phyloP scores from a whole-genome alignment of 1,139 yeast species.

The Blastobotrys ciferrii region DNA sequence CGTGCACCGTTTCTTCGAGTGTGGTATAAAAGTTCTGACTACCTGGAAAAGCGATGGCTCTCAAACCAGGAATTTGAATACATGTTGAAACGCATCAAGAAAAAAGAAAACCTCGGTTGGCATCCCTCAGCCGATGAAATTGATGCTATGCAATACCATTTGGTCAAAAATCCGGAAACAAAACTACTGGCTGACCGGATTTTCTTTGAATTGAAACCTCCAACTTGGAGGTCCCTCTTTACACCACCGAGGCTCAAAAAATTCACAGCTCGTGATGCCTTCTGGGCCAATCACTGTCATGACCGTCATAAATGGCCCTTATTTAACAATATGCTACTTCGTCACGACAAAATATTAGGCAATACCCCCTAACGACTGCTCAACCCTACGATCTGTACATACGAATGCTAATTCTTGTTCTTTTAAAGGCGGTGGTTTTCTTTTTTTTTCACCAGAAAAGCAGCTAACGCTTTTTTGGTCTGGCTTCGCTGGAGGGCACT shows the following conservation, averaged over 20 bases:
- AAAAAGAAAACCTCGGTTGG: constrained; percentile 14
- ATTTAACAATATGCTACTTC: constrained; percentile 13
- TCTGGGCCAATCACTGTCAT: constrained; percentile 10
- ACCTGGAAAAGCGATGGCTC: background rate
- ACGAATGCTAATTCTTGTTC: too few species aligned
- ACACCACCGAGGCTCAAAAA: background rate
- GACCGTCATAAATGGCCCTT: constrained; percentile 15
- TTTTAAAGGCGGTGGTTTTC: too few species aligned
- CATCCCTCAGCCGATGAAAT: constrained; percentile 12
- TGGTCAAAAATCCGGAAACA: constrained; percentile 3
- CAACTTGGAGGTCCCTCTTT: constrained; percentile 5
- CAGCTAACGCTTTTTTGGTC: too few species aligned
- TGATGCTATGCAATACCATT: constrained; percentile 7
- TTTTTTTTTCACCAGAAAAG: too few species aligned
- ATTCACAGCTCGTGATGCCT: constrained; percentile 1
- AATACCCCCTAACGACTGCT: too few species aligned
- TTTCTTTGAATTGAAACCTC: background rate
- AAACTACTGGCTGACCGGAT: constrained; percentile 4
- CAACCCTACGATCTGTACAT: too few species aligned
- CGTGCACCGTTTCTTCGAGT: constrained; percentile 1
- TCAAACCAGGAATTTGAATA: background rate
- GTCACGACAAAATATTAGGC: constrained; percentile 13
- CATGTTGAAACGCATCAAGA: constrained; percentile 9
- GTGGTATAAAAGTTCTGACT: background rate
- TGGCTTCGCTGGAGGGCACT: too few species aligned